Percentiles rank a stretch among this genome's conserved stretches.
These are phyloP conservation scores for Theobroma grandiflorum DNA, from an alignment of 441 rosid species.

Conservation along the genomic window DNA sequence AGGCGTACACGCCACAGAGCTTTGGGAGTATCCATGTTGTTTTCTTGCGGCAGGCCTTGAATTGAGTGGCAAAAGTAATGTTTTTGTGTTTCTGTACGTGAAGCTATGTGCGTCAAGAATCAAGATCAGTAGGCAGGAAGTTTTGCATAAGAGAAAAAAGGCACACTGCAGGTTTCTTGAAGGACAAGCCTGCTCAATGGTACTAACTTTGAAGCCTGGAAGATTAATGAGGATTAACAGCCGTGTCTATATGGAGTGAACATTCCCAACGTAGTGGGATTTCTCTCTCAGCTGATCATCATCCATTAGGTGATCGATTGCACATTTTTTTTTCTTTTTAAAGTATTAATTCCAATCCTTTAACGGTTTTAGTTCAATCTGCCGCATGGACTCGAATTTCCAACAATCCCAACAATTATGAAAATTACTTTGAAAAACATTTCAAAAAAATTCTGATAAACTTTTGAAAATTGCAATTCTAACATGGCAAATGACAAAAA, in stretches of 20 bases:
- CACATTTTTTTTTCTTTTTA: background rate
- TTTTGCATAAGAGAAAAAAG: conserved; percentile 8
- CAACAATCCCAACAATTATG: background rate
- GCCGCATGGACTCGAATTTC: background rate
- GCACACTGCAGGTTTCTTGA: background rate
- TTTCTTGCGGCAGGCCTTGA: background rate
- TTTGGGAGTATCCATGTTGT: conserved; percentile 10
- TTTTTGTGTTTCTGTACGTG: background rate
- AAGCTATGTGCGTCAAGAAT: background rate
- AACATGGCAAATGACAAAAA: background rate
- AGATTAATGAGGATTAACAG: background rate
- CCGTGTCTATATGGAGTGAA: conserved; percentile 10
- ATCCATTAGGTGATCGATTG: background rate
- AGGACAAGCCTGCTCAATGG: background rate
- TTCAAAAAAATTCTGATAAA: too few relatives aligned
- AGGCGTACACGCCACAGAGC: conserved; percentile 38
- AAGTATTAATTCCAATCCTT: background rate
- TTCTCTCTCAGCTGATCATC: background rate
- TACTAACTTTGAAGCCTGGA: background rate
- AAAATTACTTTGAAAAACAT: background rate
- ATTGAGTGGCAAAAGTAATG: background rate
- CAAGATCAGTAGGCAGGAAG: background rate
- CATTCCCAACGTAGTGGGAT: background rate
- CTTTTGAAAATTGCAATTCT: background rate
- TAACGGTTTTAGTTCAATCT: background rate